Base-by-base conservation (phyloP, 1,284 basidiomycete species). In the Leccinum laetum region DNA sequence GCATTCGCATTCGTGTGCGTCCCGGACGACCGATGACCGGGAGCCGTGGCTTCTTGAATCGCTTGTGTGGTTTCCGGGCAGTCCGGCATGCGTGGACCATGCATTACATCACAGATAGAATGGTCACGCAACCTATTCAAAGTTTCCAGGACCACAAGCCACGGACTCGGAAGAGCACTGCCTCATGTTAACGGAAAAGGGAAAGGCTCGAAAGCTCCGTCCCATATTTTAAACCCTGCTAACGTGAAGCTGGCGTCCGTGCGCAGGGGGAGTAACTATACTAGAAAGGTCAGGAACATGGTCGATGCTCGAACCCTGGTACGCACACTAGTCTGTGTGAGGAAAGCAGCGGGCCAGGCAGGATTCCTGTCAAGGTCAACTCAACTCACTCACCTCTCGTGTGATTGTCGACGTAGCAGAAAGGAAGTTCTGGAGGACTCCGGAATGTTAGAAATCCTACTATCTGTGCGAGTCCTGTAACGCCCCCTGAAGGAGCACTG, bases 231-330 rank as follows among this genome's bases (percentile, higher is more conserved):
- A 62, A 58, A 37, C 61, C 35, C 13, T 63, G 67, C 56, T 64
- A 62, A 75, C 66, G 64, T 73, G 70, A 70, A 44, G 53, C 62
- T 60, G 64, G 60, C 64, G 56, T 63, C 32, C 61, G 26, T 61
- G 58, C 57, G 61, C 57, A 35, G 10, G 29, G 37, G 13, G 46
- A 11, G 44, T 60, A 49, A 64, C 26, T 39, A 9, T 49, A 26
- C 35, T 24, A 44, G 52, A 57, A 62, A 58, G 58, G 26, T 58
- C 60, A 71, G 67, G 63, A 57, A 66, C 65, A 29, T 16, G 6
- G 59, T 62, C 61, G 58, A 67, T 39, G 39, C 39, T 39, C 53
- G 46, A 57, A 58, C 61, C 61, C 64, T 64, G 62, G 60, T 39
- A 7, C 32, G 13, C 64, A 29, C 29, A 37, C 60, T 4, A 24